Evolutionary conservation across 192 early-diverging fungal species (phyloP).

Genomic region (Gonapodya sp.): DNA sequence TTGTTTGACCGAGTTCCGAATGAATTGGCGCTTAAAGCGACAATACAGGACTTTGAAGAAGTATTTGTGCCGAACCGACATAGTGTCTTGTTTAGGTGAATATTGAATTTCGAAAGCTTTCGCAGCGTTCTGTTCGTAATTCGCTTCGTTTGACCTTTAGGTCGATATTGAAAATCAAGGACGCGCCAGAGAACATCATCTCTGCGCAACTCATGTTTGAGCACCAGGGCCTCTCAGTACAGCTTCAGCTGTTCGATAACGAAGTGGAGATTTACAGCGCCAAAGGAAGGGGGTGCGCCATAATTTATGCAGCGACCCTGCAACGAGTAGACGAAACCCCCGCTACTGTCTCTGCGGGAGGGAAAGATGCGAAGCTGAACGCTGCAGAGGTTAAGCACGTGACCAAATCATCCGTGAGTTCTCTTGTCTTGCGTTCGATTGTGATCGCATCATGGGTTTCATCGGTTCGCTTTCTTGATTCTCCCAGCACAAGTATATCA

Average conservation of each 20-base stretch:
- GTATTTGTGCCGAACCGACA: slow-evolving; percentile 42
- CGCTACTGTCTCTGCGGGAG: background rate
- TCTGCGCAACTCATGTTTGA: slow-evolving; percentile 42
- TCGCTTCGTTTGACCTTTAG: slow-evolving; percentile 20
- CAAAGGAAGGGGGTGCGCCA: slow-evolving; percentile 32
- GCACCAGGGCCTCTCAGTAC: slow-evolving; percentile 23
- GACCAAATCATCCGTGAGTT: too few relatives aligned
- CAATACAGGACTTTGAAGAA: slow-evolving; percentile 42
- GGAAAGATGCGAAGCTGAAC: slow-evolving; percentile 34
- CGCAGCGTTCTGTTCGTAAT: background rate
- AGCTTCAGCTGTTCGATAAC: slow-evolving; percentile 43
- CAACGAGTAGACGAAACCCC: background rate
- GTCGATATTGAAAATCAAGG: slow-evolving; percentile 37
- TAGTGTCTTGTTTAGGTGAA: slow-evolving; percentile 34
- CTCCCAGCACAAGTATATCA: slow-evolving; percentile 36
- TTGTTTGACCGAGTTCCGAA: background rate
- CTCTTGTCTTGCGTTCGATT: too few relatives aligned
- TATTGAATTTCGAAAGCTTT: slow-evolving; percentile 5
- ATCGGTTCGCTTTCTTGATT: too few relatives aligned
- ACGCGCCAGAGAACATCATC: slow-evolving; percentile 28
- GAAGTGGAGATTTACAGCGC: slow-evolving; percentile 31
- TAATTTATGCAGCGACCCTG: slow-evolving; percentile 25
- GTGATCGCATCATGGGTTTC: too few relatives aligned
- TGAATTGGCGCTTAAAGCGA: background rate
- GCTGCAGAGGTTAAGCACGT: slow-evolving; percentile 15